These are phyloP conservation scores for Eucalyptus curtisii DNA, from an alignment of 345 rosid genomes.

Conservation along the genomic window DNA sequence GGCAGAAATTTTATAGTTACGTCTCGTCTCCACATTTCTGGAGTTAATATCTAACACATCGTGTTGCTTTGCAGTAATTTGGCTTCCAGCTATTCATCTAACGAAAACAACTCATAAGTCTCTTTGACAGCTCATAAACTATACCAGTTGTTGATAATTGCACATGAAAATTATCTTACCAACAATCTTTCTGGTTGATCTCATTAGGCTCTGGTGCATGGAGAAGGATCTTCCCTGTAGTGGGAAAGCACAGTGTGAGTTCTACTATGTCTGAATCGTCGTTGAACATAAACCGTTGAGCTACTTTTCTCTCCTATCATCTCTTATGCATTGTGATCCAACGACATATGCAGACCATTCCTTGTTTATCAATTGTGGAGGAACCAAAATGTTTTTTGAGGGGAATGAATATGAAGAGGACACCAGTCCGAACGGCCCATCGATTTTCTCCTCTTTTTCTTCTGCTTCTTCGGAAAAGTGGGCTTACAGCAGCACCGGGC, in stretches of 20 bases:
- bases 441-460: conserved; percentile 12
- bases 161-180: not conserved
- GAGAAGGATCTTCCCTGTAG: conserved; percentile 58
- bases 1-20: not conserved
- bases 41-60: not conserved
- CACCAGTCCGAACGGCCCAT: conserved; percentile 5
- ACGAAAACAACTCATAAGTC: conserved; percentile 28
- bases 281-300: not conserved
- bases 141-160: not conserved
- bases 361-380: conserved; percentile 78
- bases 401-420: conserved; percentile 45
- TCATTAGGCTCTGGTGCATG: conserved; percentile 54
- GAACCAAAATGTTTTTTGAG: not conserved
- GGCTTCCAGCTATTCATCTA: conserved; percentile 37
- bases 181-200: not conserved
- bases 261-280: not conserved
- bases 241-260: conserved; percentile 35
- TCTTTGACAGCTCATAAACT: too few species aligned
- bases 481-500: conserved; percentile 79
- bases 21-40: not conserved
- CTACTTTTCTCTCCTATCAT: not conserved
- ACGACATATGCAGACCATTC: conserved; percentile 32
- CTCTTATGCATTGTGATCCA: not conserved
- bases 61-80: conserved; percentile 40
- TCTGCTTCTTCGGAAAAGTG: conserved; percentile 8